Conservation (phyloP, 805 yeast species). For the Lachancea sp. region DNA sequence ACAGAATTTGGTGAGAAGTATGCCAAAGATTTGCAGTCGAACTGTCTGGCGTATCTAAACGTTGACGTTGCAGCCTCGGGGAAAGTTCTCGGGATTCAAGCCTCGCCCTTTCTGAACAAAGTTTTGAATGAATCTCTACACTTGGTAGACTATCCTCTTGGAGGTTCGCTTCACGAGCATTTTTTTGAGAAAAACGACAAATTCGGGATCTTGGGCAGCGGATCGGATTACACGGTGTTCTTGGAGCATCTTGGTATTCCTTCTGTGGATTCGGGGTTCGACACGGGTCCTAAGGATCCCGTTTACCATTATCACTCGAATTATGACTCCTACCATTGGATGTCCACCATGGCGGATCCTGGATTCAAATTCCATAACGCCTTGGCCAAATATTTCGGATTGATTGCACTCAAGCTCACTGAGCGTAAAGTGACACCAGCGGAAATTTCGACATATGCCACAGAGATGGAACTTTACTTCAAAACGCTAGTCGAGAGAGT, state of each 20-base stretch:
- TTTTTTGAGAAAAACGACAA: slow-evolving; percentile 20
- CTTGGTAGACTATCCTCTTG: slow-evolving; percentile 41
- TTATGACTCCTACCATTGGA: slow-evolving; percentile 69
- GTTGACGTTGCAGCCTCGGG: slow-evolving; percentile 63
- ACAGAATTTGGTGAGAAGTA: slow-evolving; percentile 72
- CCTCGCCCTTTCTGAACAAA: slow-evolving; percentile 54
- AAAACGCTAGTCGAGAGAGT: slow-evolving; percentile 32
- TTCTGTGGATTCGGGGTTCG: slow-evolving; percentile 55
- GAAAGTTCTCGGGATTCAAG: slow-evolving; percentile 38
- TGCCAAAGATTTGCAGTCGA: slow-evolving; percentile 39
- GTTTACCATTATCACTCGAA: slow-evolving; percentile 73
- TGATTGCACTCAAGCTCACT: slow-evolving; percentile 41
- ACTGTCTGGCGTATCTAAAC: slow-evolving; percentile 63
- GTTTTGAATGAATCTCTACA: slow-evolving; percentile 42
- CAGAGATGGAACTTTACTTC: slow-evolving; percentile 35
- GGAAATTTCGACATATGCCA: slow-evolving; percentile 35
- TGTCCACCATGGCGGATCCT: slow-evolving; percentile 56
- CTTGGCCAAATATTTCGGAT: slow-evolving; percentile 47
- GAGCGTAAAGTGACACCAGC: slow-evolving; percentile 41
- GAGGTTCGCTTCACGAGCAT: slow-evolving; percentile 33
- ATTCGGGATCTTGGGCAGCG: slow-evolving; percentile 55
- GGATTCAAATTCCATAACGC: slow-evolving; percentile 54
- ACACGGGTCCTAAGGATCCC: slow-evolving; percentile 40
- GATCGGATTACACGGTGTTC: slow-evolving; percentile 63
- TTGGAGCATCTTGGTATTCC: slow-evolving; percentile 55